These are phyloP conservation scores for Cicer pinnatifidum DNA, from an alignment of 306 rosid species.

Conservation along the genomic window DNA sequence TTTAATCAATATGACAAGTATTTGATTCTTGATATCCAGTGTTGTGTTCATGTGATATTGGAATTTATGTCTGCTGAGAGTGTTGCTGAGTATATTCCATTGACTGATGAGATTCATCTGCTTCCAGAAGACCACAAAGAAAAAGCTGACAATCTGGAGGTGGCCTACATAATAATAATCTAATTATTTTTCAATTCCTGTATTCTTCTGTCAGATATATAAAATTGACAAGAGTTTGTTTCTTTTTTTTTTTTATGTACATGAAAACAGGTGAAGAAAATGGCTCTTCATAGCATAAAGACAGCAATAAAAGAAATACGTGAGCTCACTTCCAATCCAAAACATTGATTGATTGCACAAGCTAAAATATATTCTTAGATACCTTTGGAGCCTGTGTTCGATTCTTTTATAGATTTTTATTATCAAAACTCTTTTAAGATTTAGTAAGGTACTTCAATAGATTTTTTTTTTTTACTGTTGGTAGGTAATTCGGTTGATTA, in stretches of 20 bases:
- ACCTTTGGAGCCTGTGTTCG: constrained; percentile 18
- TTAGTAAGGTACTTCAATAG: constrained; percentile 37
- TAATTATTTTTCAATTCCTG: not conserved
- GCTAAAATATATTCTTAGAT: constrained; percentile 14
- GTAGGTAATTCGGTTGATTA: constrained; percentile 31
- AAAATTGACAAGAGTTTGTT: constrained; percentile 32
- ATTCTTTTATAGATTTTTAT: constrained; percentile 43
- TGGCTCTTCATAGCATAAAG: constrained; percentile 72
- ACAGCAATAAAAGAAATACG: constrained; percentile 79
- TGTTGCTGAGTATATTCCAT: constrained; percentile 69
- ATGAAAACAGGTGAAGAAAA: constrained; percentile 79
- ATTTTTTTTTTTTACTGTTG: not conserved
- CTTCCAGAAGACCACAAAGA: constrained; percentile 82
- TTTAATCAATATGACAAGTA: constrained; percentile 36
- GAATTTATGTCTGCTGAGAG: constrained; percentile 91
- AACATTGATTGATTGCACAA: constrained; percentile 48
- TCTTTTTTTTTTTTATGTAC: constrained; percentile 11
- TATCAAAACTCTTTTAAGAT: constrained; percentile 26
- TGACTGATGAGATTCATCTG: constrained; percentile 69
- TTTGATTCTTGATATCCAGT: constrained; percentile 57
- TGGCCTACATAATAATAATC: constrained; percentile 41
- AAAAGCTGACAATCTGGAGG: constrained; percentile 82
- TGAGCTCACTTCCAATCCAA: constrained; percentile 78
- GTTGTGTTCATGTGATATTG: constrained; percentile 85
- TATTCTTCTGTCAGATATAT: constrained; percentile 24